phyloP scores from a whole-genome alignment of 805 yeast genomes.

The Starmerella sp. region DNA sequence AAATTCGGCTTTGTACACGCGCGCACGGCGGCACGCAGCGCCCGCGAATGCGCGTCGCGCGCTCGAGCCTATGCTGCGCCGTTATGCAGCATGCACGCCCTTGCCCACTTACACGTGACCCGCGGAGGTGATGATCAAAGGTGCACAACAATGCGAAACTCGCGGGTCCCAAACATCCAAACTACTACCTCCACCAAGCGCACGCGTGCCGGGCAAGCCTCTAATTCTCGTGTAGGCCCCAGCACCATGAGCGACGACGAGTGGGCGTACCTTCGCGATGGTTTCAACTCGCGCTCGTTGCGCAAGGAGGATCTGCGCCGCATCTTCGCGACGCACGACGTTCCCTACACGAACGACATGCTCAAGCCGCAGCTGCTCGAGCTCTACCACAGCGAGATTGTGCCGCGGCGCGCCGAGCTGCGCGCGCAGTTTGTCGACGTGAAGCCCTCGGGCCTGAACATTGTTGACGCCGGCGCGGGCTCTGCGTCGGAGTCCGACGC shows the following conservation, averaged over 20 bases:
- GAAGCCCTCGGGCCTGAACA: constrained; percentile 31
- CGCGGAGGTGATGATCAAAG: neutral
- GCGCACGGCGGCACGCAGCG: too few relatives aligned
- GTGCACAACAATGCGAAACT: neutral
- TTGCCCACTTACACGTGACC: neutral
- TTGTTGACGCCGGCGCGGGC: constrained; percentile 28
- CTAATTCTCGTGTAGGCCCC: neutral
- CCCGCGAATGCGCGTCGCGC: too few relatives aligned
- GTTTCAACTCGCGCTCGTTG: constrained; percentile 55
- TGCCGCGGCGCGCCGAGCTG: constrained; percentile 38
- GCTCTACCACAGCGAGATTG: constrained; percentile 46
- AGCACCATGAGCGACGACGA: constrained; percentile 16
- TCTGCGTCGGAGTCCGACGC: neutral
- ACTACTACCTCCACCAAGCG: neutral
- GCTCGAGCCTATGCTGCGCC: too few relatives aligned
- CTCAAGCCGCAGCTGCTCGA: constrained; percentile 55
- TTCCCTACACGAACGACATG: constrained; percentile 50
- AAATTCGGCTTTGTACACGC: too few relatives aligned
- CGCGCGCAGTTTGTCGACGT: constrained; percentile 29
- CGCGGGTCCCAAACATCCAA: neutral
- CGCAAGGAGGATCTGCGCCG: constrained; percentile 62
- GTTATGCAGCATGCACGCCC: too few relatives aligned
- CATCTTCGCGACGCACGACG: constrained; percentile 49
- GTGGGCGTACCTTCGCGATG: constrained; percentile 28
- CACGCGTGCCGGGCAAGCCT: neutral